Conservation (phyloP, 2,329 filamentous ascomycete genomes). For the Verticillium zaregamsianum region DNA sequence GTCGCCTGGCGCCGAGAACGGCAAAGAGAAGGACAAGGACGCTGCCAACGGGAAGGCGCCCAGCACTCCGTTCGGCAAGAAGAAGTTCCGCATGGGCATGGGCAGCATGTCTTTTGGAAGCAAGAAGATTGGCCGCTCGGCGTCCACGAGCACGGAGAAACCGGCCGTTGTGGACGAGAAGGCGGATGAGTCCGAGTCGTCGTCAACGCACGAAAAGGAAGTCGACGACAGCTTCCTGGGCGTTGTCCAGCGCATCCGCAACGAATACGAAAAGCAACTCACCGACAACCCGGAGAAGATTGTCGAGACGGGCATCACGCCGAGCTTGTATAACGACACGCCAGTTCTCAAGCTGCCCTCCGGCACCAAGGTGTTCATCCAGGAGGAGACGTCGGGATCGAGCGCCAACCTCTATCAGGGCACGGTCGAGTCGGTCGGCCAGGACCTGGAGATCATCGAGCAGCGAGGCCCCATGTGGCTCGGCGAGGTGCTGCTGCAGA, state of each 20-base stretch:
- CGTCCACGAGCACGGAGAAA: conserved; percentile 65
- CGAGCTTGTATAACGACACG: conserved; percentile 68
- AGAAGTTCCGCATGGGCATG: conserved; percentile 71
- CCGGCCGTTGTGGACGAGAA: conserved; percentile 73
- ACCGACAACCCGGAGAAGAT: conserved; percentile 47
- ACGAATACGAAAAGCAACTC: conserved; percentile 67
- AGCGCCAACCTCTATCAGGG: conserved; percentile 87
- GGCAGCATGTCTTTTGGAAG: conserved; percentile 66
- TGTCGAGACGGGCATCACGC: conserved; percentile 61
- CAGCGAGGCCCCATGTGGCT: conserved; percentile 88
- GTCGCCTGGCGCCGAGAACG: conserved; percentile 16
- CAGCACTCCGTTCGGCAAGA: conserved; percentile 72
- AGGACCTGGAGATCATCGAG: conserved; percentile 79
- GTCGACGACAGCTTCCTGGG: conserved; percentile 73
- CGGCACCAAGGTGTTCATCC: conserved; percentile 63
- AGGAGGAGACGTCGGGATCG: conserved; percentile 64
- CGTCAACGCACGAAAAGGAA: conserved; percentile 64
- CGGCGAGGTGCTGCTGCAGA: conserved; percentile 80
- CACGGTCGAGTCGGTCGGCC: conserved; percentile 72
- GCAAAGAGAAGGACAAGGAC: conserved; percentile 46
- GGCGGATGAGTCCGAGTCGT: conserved; percentile 61
- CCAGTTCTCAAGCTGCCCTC: conserved; percentile 70
- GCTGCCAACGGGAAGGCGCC: conserved; percentile 51
- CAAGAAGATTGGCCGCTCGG: conserved; percentile 75
- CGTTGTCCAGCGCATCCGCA: conserved; percentile 66